Percentiles rank a stretch among this genome's conserved stretches.
Evolutionary conservation across 805 yeast species (phyloP).

Genomic region (Brettanomyces nanus): DNA sequence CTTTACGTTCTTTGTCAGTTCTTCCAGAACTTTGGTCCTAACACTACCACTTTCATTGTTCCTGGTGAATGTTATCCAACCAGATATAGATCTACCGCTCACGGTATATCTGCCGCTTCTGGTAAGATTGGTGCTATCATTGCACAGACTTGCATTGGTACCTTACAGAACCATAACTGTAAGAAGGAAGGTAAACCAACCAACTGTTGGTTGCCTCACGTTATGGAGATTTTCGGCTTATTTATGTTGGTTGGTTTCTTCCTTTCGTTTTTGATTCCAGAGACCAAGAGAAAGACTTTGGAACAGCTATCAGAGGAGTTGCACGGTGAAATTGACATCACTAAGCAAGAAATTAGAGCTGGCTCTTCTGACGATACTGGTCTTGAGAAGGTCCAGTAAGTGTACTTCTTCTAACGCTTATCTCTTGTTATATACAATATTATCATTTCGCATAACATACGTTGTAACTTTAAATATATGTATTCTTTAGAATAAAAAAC

Average conservation of each 20-base stretch:
- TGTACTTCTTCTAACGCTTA: no score
- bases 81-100: slow-evolving; percentile 92
- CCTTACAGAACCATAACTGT: slow-evolving; percentile 74
- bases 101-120: slow-evolving; percentile 86
- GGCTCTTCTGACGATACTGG: slow-evolving; percentile 21
- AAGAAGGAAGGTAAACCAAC: slow-evolving; percentile 36
- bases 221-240: slow-evolving; percentile 87
- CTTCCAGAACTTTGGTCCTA: slow-evolving; percentile 90
- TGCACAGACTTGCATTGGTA: slow-evolving; percentile 84
- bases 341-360: slow-evolving; percentile 15
- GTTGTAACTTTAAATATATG: no score
- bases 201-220: slow-evolving; percentile 83
- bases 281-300: slow-evolving; percentile 85
- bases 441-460: no score
- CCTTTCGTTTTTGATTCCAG: slow-evolving; percentile 67
- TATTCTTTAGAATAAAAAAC: no score
- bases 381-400: slow-evolving; percentile 16
- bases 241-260: slow-evolving; percentile 80
- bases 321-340: slow-evolving; percentile 65
- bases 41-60: slow-evolving; percentile 81
- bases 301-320: slow-evolving; percentile 75
- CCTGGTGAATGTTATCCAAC: slow-evolving; percentile 95
- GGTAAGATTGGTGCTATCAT: slow-evolving; percentile 92
- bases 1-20: slow-evolving; percentile 76
- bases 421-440: no score